Evolutionary conservation across 2,329 filamentous ascomycete genomes (phyloP).

Genomic region (Colletotrichum higginsianum): DNA sequence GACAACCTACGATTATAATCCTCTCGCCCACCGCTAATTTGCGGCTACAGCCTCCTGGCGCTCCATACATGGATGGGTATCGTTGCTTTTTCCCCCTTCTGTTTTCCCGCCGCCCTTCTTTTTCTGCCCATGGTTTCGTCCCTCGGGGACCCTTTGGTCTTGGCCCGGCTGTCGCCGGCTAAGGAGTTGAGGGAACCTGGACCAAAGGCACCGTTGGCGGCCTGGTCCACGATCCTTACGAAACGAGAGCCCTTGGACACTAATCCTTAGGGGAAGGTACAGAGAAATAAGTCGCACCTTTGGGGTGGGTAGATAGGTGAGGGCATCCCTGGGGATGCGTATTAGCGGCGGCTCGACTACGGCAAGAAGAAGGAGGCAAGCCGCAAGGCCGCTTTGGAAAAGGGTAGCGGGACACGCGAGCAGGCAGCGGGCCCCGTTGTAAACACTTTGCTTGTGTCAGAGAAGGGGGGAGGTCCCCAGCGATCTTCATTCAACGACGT

Average conservation of each 20-base stretch:
- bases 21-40: conserved; percentile 35
- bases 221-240: conserved; percentile 3
- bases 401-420: conserved; percentile 25
- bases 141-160: conserved; percentile 1
- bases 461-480: conserved; percentile 30
- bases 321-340: not conserved
- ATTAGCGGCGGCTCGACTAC: conserved; percentile 29
- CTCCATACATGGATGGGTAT: conserved; percentile 8
- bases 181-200: not conserved
- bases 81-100: conserved; percentile 19
- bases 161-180: not conserved
- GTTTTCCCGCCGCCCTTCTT: not conserved
- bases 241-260: not conserved
- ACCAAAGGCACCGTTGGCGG: not conserved
- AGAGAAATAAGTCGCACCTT: not conserved
- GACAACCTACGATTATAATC: not conserved
- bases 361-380: conserved; percentile 19
- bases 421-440: conserved; percentile 13
- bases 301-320: conserved; percentile 1
- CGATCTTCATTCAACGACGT: conserved; percentile 30
- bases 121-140: not conserved
- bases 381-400: not conserved
- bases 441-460: not conserved
- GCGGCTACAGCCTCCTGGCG: conserved; percentile 8
- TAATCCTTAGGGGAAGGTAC: conserved; percentile 27